Evolutionary conservation across 495 filamentous ascomycete genomes (phyloP).

Genomic region (Daldinia bambusicola): DNA sequence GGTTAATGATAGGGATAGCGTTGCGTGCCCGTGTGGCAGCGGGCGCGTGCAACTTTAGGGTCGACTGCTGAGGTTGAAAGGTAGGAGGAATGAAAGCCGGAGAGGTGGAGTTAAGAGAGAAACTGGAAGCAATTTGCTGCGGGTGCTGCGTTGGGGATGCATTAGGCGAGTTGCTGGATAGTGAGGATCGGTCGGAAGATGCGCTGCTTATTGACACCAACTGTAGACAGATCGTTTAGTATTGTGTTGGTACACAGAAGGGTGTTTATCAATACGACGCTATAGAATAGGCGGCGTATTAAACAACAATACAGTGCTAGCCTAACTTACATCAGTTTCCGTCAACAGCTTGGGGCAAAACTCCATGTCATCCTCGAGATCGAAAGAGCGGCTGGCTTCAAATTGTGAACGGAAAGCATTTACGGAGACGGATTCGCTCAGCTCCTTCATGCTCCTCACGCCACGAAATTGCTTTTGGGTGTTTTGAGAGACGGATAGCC

Average conservation of each 20-base stretch:
- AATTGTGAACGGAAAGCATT: slow-evolving; percentile 83
- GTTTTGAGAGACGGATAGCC: slow-evolving; percentile 81
- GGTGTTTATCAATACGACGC: slow-evolving; percentile 18
- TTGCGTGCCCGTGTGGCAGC: slow-evolving; percentile 88
- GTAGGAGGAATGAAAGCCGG: slow-evolving; percentile 73
- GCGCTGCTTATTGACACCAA: slow-evolving; percentile 86
- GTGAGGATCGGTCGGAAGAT: slow-evolving; percentile 90
- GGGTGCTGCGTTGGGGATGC: slow-evolving; percentile 79
- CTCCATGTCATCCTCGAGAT: slow-evolving; percentile 95
- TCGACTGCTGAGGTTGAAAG: slow-evolving; percentile 61
- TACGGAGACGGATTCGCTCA: slow-evolving; percentile 79
- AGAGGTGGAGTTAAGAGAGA: slow-evolving; percentile 81
- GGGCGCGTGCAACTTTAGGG: slow-evolving; percentile 86
- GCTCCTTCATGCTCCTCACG: slow-evolving; percentile 86
- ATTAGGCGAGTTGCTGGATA: slow-evolving; percentile 93
- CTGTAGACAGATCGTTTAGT: slow-evolving; percentile 58
- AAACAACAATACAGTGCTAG: slow-evolving; percentile 4
- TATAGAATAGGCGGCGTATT: slow-evolving; percentile 27
- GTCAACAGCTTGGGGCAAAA: slow-evolving; percentile 95
- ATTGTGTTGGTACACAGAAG: slow-evolving; percentile 6
- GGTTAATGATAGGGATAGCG: slow-evolving; percentile 98
- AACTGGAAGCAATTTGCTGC: slow-evolving; percentile 77
- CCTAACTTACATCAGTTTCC: slow-evolving; percentile 89
- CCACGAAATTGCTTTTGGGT: slow-evolving; percentile 85
- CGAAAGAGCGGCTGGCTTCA: slow-evolving; percentile 93